phyloP scores from a whole-genome alignment of 2,329 filamentous ascomycete species.

The Pseudonectria foliicola region DNA sequence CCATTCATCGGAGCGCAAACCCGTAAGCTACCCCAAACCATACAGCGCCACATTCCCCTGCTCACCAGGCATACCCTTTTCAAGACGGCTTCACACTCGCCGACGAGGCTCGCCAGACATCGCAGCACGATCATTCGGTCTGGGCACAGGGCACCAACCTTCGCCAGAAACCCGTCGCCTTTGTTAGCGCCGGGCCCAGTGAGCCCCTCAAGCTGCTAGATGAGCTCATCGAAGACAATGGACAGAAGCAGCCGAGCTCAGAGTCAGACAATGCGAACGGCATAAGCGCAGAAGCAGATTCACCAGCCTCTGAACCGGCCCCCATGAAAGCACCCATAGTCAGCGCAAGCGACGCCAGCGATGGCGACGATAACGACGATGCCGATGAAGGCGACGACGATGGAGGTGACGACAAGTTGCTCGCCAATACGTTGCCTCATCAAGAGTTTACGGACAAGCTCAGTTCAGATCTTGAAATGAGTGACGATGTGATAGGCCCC shows the following conservation, averaged over 20 bases:
- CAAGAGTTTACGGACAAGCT: no score
- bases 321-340: not conserved
- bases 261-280: not conserved
- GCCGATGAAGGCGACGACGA: not conserved
- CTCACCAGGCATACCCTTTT: not conserved
- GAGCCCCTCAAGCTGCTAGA: constrained; percentile 41
- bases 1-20: constrained; percentile 7
- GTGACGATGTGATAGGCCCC: constrained; percentile 10
- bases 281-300: not conserved
- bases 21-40: constrained; percentile 7
- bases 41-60: not conserved
- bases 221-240: constrained; percentile 12
- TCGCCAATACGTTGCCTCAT: no score
- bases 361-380: not conserved
- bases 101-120: constrained; percentile 45
- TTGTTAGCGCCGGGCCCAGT: constrained; percentile 46
- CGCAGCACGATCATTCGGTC: constrained; percentile 34
- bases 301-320: not conserved
- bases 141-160: constrained; percentile 35
- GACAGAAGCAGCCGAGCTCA: not conserved
- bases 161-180: constrained; percentile 41
- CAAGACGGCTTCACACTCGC: constrained; percentile 26
- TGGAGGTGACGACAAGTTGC: not conserved
- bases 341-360: not conserved
- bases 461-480: not conserved